Evolutionary conservation across 495 filamentous ascomycete genomes (phyloP).

Genomic region (Penicillium canescens): DNA sequence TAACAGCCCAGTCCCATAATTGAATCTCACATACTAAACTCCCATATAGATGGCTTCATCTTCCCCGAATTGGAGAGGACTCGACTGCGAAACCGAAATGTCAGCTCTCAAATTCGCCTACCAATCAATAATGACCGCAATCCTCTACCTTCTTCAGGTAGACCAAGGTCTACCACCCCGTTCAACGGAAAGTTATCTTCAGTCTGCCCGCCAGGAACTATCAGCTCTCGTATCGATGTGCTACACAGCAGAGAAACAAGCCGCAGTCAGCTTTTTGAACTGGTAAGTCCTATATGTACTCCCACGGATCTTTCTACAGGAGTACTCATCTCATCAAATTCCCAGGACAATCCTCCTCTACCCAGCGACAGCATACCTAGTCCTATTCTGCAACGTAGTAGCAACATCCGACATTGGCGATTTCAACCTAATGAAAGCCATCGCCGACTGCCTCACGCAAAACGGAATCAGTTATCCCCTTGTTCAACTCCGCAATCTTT

Average conservation of each 20-base stretch:
- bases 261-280: constrained; percentile 19
- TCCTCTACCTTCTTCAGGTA: constrained; percentile 16
- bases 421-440: constrained; percentile 17
- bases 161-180: not conserved
- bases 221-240: constrained; percentile 21
- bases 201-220: constrained; percentile 21
- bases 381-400: constrained; percentile 21
- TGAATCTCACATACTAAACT: not conserved
- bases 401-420: constrained; percentile 17
- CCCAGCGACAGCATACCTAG: constrained; percentile 20
- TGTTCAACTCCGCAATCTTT: constrained; percentile 11
- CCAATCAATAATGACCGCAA: constrained; percentile 21
- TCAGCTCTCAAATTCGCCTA: constrained; percentile 22
- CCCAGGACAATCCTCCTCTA: constrained; percentile 21
- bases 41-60: constrained; percentile 10
- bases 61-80: constrained; percentile 18
- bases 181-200: constrained; percentile 12
- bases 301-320: no score
- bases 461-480: constrained; percentile 15
- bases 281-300: constrained; percentile 10
- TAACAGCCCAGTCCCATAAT: no score
- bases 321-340: not conserved
- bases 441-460: constrained; percentile 13
- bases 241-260: constrained; percentile 14
- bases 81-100: constrained; percentile 19